A percentile compares a stretch with the other conserved stretches of the same genome.
These are phyloP conservation scores for Talaromyces funiculosus DNA, from an alignment of 2,329 filamentous ascomycete species.

Conservation along the genomic window DNA sequence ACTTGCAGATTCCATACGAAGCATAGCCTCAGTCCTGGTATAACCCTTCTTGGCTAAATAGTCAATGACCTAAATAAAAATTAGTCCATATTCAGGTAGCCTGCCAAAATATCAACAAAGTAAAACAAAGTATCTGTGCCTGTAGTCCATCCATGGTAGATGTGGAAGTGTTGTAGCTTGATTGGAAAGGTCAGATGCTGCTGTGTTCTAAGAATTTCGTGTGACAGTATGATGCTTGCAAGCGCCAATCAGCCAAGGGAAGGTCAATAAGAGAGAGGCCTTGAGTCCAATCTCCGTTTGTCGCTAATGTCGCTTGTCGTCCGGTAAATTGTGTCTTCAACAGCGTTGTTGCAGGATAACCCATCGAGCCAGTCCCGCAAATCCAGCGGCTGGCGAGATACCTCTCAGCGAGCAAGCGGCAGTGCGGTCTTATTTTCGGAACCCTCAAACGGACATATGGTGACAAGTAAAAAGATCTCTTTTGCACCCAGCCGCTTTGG, in stretches of 20 bases:
- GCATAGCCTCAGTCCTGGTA: constrained; percentile 82
- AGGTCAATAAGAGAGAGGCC: not conserved
- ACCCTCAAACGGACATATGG: not conserved
- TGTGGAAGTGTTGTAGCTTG: not conserved
- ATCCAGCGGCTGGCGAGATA: not conserved
- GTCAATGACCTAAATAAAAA: constrained; percentile 66
- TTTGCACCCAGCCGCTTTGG: not conserved
- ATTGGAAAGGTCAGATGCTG: not conserved
- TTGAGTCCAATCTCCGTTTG: not conserved
- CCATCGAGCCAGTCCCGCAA: not conserved
- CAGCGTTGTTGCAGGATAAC: too few relatives aligned
- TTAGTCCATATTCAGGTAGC: not conserved
- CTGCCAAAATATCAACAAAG: not conserved
- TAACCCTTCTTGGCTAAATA: constrained; percentile 96
- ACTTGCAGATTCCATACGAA: constrained; percentile 82
- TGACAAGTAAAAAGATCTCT: not conserved
- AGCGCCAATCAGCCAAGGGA: not conserved
- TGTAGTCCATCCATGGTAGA: not conserved
- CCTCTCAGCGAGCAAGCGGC: not conserved
- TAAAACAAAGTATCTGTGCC: constrained; percentile 1
- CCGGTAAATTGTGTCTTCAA: not conserved
- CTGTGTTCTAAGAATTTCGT: not conserved
- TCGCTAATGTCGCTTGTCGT: not conserved
- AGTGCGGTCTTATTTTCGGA: too few relatives aligned
- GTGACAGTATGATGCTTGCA: not conserved